phyloP scores from a whole-genome alignment of 2,329 filamentous ascomycete species.

The Eutypella sp. region DNA sequence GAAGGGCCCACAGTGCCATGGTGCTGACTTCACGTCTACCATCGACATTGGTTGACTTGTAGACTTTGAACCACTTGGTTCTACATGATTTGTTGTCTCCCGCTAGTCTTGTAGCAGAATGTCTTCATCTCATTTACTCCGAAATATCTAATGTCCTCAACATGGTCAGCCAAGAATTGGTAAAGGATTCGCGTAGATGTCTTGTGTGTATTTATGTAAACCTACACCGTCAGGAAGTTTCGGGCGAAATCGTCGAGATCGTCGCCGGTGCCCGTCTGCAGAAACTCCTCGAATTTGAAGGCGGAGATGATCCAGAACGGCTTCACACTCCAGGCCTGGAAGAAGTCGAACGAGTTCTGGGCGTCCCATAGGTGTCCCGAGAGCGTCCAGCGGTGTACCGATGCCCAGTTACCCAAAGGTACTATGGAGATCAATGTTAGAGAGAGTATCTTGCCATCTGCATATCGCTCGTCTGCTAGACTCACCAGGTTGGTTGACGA shows the following conservation, averaged over 20 bases:
- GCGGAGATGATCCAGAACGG: conserved; percentile 16
- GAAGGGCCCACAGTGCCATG: conserved; percentile 37
- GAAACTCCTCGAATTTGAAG: conserved; percentile 17
- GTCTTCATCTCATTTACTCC: conserved; percentile 20
- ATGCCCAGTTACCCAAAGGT: conserved; percentile 13
- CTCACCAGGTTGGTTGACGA: conserved; percentile 18
- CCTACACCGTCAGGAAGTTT: conserved; percentile 17
- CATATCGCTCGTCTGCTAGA: background rate
- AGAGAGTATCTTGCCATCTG: background rate
- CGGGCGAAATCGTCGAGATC: conserved; percentile 24
- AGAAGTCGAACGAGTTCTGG: conserved; percentile 35
- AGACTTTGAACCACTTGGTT: background rate
- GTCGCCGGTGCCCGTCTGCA: conserved; percentile 14
- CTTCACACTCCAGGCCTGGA: conserved; percentile 32
- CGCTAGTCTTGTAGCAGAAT: conserved; percentile 18
- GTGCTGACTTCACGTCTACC: background rate
- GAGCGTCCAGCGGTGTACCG: conserved; percentile 29
- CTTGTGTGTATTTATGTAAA: background rate
- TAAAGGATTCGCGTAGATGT: too few relatives aligned
- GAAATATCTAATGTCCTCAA: conserved; percentile 14
- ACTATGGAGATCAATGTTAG: conserved; percentile 4
- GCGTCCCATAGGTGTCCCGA: conserved; percentile 41
- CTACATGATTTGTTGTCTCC: background rate
- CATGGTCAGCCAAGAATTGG: conserved; percentile 1
- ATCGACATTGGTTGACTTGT: background rate